phyloP scores from a whole-genome alignment of 306 rosid genomes.

The Quercus ilex region DNA sequence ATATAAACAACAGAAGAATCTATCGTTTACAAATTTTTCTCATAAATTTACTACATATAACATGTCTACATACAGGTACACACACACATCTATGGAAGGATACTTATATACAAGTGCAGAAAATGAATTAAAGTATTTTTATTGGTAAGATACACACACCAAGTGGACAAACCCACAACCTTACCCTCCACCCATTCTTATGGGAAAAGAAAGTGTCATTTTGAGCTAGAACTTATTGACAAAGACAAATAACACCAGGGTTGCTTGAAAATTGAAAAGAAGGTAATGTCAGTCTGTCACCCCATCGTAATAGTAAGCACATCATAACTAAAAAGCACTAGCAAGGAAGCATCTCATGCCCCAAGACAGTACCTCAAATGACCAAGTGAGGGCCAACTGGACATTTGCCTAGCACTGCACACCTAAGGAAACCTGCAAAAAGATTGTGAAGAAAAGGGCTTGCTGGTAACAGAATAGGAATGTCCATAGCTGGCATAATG shows the following conservation, averaged over 20 bases:
- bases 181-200: too few species aligned
- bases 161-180: too few species aligned
- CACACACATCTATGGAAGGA: neutral
- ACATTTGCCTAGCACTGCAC: neutral
- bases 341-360: neutral
- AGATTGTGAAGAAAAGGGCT: neutral
- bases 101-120: neutral
- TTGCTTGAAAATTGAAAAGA: neutral
- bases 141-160: neutral
- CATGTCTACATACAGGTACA: neutral
- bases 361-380: neutral
- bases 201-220: too few species aligned
- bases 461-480: neutral
- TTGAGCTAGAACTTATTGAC: too few species aligned
- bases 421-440: neutral
- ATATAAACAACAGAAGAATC: neutral
- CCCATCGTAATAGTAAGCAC: neutral
- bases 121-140: neutral
- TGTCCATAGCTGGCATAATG: neutral
- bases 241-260: neutral
- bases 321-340: neutral
- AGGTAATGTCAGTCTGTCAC: neutral
- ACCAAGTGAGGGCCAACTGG: neutral
- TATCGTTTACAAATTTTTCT: neutral
- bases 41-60: neutral